Evolutionary conservation across 2,329 filamentous ascomycete genomes (phyloP).

Genomic region (Remersonia thermophila): DNA sequence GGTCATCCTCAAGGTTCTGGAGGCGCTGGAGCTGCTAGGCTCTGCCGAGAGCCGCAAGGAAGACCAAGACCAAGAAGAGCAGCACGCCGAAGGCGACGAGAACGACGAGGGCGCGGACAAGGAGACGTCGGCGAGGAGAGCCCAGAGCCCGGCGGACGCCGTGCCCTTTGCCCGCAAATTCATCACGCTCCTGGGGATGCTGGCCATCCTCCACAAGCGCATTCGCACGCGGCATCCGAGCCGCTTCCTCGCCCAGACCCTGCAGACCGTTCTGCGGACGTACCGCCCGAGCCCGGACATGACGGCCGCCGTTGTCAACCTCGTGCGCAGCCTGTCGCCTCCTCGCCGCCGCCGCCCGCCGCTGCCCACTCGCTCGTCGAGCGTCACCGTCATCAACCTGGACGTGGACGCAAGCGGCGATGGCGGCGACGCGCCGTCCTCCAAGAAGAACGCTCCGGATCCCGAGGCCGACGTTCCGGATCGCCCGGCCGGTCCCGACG

Average conservation of each 20-base stretch:
- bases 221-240: conserved; percentile 69
- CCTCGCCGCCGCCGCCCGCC: conserved; percentile 50
- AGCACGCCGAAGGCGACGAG: conserved; percentile 20
- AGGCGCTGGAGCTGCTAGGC: conserved; percentile 50
- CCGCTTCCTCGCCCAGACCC: conserved; percentile 63
- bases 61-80: conserved; percentile 6
- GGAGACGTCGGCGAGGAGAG: conserved; percentile 6
- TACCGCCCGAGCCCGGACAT: conserved; percentile 55
- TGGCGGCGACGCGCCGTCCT: conserved; percentile 31
- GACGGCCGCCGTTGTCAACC: conserved; percentile 56
- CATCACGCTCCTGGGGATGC: conserved; percentile 56
- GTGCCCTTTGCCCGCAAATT: conserved; percentile 37
- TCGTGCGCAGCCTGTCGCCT: conserved; percentile 52
- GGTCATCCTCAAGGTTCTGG: conserved; percentile 68
- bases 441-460: conserved; percentile 43
- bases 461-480: conserved; percentile 39
- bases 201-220: conserved; percentile 59
- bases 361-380: conserved; percentile 47
- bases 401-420: conserved; percentile 30
- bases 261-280: conserved; percentile 56
- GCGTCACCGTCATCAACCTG: conserved; percentile 40
- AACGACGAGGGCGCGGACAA: conserved; percentile 16
- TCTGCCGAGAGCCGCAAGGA: conserved; percentile 23
- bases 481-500: conserved; percentile 18
- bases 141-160: conserved; percentile 8